Conservation (phyloP, 2,329 filamentous ascomycete genomes). For the Pseudogymnoascus verrucosus region DNA sequence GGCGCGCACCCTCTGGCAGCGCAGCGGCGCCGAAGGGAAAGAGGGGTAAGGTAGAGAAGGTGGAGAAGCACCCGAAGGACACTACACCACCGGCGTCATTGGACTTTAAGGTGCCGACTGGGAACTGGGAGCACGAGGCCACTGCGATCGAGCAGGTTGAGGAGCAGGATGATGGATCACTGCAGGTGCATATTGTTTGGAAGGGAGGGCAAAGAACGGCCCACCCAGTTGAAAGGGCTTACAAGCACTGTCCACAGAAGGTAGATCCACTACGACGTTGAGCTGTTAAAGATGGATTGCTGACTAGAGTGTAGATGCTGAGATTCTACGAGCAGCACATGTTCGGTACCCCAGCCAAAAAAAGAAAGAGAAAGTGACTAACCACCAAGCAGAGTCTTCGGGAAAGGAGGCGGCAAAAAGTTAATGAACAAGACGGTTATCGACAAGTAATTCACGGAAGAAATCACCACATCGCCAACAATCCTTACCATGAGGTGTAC, state of each 20-base stretch:
- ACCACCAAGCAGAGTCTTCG: slow-evolving; percentile 20
- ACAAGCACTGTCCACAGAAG: slow-evolving; percentile 72
- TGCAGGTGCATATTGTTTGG: slow-evolving; percentile 67
- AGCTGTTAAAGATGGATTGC: neutral
- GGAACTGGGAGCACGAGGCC: slow-evolving; percentile 71
- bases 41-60: slow-evolving; percentile 23
- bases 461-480: neutral
- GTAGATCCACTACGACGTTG: slow-evolving; percentile 32
- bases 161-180: slow-evolving; percentile 53
- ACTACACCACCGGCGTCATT: slow-evolving; percentile 41
- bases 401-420: slow-evolving; percentile 11
- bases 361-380: slow-evolving; percentile 12
- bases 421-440: neutral
- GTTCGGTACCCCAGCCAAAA: slow-evolving; percentile 19
- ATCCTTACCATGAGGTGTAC: neutral
- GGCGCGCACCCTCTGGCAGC: neutral
- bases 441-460: neutral
- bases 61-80: slow-evolving; percentile 36
- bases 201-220: slow-evolving; percentile 66
- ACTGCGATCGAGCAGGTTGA: slow-evolving; percentile 59
- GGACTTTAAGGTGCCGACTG: slow-evolving; percentile 58
- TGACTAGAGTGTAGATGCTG: slow-evolving; percentile 32
- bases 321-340: slow-evolving; percentile 43
- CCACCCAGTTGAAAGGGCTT: slow-evolving; percentile 59
- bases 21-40: neutral